These are phyloP conservation scores for Phytopythium helicoides DNA, from an alignment of 352 stramenopile species.

Conservation along the genomic window DNA sequence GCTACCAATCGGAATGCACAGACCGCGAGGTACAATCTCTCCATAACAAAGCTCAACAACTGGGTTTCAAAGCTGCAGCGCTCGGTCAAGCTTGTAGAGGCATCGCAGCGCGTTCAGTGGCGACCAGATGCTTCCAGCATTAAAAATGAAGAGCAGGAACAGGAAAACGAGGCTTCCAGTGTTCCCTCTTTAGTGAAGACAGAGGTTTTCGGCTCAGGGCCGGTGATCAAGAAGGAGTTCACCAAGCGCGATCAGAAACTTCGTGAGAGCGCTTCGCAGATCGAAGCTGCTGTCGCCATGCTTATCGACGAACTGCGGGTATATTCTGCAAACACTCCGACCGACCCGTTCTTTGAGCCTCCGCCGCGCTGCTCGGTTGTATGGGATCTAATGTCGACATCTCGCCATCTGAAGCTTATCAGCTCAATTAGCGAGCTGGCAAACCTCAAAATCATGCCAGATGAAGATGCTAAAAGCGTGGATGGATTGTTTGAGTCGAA, in stretches of 20 bases:
- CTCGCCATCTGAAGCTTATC: conserved; percentile 68
- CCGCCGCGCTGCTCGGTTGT: conserved; percentile 51
- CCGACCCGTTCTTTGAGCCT: conserved; percentile 48
- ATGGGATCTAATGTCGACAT: conserved; percentile 68
- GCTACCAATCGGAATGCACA: conserved; percentile 58
- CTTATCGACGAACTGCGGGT: conserved; percentile 74
- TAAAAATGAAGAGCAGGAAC: conserved; percentile 22
- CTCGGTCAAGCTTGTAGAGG: conserved; percentile 77
- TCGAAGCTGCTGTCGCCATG: conserved; percentile 52
- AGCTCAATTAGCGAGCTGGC: conserved; percentile 74
- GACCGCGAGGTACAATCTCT: conserved; percentile 70
- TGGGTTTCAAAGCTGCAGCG: conserved; percentile 72
- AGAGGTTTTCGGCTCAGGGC: conserved; percentile 55
- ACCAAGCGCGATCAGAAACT: conserved; percentile 72
- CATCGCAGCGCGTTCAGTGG: conserved; percentile 75
- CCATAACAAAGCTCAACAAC: conserved; percentile 72
- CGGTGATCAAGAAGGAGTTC: conserved; percentile 73
- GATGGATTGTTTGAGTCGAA: conserved; percentile 51
- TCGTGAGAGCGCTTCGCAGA: conserved; percentile 48
- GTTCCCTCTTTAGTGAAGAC: conserved; percentile 30
- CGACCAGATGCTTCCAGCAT: conserved; percentile 9
- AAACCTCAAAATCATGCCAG: conserved; percentile 44
- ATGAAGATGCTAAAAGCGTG: conserved; percentile 13
- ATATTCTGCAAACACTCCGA: conserved; percentile 42
- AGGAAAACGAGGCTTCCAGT: conserved; percentile 15